A percentile compares a stretch with the other conserved stretches of the same genome.
Evolutionary conservation across 495 filamentous ascomycete species (phyloP).

Genomic region (Pseudevernia furfuracea): DNA sequence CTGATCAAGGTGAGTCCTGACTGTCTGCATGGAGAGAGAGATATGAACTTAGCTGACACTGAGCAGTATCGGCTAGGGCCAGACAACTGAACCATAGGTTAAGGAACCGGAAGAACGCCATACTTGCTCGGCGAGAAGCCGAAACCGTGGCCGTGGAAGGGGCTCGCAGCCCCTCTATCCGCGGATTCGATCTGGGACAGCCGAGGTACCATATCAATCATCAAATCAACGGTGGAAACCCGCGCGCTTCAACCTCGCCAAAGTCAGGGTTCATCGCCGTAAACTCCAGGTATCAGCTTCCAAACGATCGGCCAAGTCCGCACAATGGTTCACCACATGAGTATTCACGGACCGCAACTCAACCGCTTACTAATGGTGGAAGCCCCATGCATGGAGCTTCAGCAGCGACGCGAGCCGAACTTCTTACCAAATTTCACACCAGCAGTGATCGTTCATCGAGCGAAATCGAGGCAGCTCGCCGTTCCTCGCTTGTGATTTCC

Average conservation of each 20-base stretch:
- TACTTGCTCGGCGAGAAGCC: slow-evolving; percentile 52
- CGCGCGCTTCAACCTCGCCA: slow-evolving; percentile 34
- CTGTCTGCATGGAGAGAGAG: not conserved
- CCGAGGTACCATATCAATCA: slow-evolving; percentile 7
- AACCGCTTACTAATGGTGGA: slow-evolving; percentile 37
- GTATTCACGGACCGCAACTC: slow-evolving; percentile 37
- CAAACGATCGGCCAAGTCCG: slow-evolving; percentile 27
- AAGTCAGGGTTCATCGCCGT: slow-evolving; percentile 53
- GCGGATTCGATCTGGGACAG: slow-evolving; percentile 27
- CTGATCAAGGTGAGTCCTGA: slow-evolving; percentile 61
- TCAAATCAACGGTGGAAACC: slow-evolving; percentile 23
- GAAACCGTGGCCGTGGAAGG: slow-evolving; percentile 33
- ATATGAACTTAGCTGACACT: slow-evolving; percentile 20
- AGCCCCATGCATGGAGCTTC: slow-evolving; percentile 47
- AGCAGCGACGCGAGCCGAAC: slow-evolving; percentile 44
- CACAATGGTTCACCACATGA: slow-evolving; percentile 31
- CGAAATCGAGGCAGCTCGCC: slow-evolving; percentile 24
- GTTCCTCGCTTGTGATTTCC: slow-evolving; percentile 13
- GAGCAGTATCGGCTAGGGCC: slow-evolving; percentile 62
- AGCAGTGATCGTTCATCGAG: slow-evolving; percentile 42
- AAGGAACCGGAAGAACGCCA: slow-evolving; percentile 64
- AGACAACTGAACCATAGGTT: slow-evolving; percentile 76
- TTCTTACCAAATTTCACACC: slow-evolving; percentile 53
- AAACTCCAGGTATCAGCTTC: slow-evolving; percentile 34
- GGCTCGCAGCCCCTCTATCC: slow-evolving; percentile 29